A percentile compares a stretch with the other conserved stretches of the same genome.
Evolutionary conservation across 768 basidiomycete genomes (phyloP).

Genomic region (Lepiota subincarnata): DNA sequence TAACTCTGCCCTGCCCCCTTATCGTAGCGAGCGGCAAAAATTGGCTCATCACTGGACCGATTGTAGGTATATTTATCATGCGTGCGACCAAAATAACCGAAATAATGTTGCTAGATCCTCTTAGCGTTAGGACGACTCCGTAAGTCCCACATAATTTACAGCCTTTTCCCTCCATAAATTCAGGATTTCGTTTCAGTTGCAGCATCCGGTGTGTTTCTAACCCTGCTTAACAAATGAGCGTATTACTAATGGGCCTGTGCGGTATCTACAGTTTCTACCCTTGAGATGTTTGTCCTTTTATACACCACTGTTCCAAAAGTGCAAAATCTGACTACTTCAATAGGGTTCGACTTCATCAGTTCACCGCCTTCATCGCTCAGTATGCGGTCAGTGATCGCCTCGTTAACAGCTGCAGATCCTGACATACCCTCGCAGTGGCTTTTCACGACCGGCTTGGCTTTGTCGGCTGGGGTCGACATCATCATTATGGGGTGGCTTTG

Average conservation of each 20-base stretch:
- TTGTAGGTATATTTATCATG: constrained; percentile 2
- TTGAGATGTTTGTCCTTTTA: constrained; percentile 20
- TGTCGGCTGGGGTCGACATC: constrained; percentile 47
- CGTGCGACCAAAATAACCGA: not conserved
- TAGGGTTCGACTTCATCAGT: constrained; percentile 33
- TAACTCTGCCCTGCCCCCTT: constrained; percentile 18
- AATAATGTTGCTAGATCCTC: not conserved
- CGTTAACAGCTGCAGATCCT: constrained; percentile 9
- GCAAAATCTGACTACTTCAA: not conserved
- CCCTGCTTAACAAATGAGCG: not conserved
- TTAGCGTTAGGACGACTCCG: constrained; percentile 1
- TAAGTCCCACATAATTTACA: too few species aligned
- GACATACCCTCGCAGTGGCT: constrained; percentile 29
- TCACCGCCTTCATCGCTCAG: constrained; percentile 14
- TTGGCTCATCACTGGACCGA: constrained; percentile 24
- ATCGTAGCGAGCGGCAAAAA: constrained; percentile 34
- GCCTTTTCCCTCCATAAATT: not conserved
- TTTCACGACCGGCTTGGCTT: constrained; percentile 47
- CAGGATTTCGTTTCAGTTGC: not conserved
- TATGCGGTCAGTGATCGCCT: constrained; percentile 17
- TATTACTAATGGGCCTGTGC: not conserved
- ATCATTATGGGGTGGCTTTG: constrained; percentile 44
- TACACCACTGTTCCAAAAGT: not conserved
- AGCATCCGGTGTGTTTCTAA: constrained; percentile 9
- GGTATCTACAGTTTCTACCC: constrained; percentile 23